Evolutionary conservation across 2,329 filamentous ascomycete genomes (phyloP), one percentile per base, ranked within the genome.

Genomic region (Rutstroemia sydowiana): DNA sequence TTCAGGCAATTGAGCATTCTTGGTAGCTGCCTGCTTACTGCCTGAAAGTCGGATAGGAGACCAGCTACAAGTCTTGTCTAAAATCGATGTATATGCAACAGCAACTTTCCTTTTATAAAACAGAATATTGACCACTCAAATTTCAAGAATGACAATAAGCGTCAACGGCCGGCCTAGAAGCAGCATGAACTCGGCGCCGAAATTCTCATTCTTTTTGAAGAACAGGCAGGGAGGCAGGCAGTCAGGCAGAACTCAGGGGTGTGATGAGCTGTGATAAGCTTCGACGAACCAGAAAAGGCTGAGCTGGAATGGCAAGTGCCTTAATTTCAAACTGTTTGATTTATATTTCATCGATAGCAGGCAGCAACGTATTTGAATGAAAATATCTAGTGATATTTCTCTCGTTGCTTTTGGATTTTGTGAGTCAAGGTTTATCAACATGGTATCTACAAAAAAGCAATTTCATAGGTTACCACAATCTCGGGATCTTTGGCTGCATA

Each of bases 231-330:
- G n/a, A n/a, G n/a, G n/a, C n/a, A n/a, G 30, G 32, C 16, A 20
- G 5, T 13, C 23, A 16, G 21, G 28, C 20, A 20, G 8, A 21
- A 5, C 5, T 26, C 4, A 50, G 5, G 21, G 5, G 13, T 30
- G 8, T 47, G 4, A 20, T 39, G 48, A 30, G n/a, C 10, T 36
- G 47, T 28, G 46, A 37, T 49, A 37, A 49, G 28, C 13, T 10
- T 16, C 34, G 10, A 26, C 2, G 23, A 16, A 4, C 14, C 9
- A 16, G 41, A 30, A 11, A 36, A 26, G 40, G 21, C 47, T 50
- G 13, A 21, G 16, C 32, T 45, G 41, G 48, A 36, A 37, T 32
- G 23, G 48, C 41, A 45, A 45, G 48, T 45, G 41, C 41, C 44
- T 41, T 41, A 18, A 20, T 11, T 9, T 26, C 13, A 26, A 9